Evolutionary conservation across 108 stramenopile species (phyloP).

Genomic region (Skeletonema marinoi): DNA sequence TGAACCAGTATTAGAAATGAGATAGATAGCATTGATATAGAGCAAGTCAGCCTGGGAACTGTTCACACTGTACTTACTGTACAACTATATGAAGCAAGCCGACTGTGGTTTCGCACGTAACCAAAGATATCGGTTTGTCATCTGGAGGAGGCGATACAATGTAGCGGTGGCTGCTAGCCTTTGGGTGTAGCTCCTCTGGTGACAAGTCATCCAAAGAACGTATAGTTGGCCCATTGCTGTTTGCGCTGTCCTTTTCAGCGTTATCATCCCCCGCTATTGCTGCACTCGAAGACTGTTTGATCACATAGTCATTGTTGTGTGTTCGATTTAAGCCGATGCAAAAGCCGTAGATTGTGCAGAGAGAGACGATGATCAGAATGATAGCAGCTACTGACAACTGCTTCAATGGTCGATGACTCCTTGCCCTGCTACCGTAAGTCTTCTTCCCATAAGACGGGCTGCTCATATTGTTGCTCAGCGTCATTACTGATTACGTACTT

Average conservation of each 20-base stretch:
- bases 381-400: not conserved
- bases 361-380: not conserved
- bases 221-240: slow-evolving; percentile 16
- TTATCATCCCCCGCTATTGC: not conserved
- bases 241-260: not conserved
- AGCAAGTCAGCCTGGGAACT: not conserved
- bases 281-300: not conserved
- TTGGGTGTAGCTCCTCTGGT: slow-evolving; percentile 23
- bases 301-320: not conserved
- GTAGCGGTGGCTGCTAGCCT: slow-evolving; percentile 24
- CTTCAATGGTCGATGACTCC: not conserved
- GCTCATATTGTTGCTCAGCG: not conserved
- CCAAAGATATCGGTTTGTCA: slow-evolving; percentile 19
- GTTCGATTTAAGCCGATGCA: not conserved
- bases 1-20: slow-evolving; percentile 36
- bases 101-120: slow-evolving; percentile 41
- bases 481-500: too few relatives aligned
- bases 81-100: slow-evolving; percentile 33
- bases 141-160: slow-evolving; percentile 40
- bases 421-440: not conserved
- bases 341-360: not conserved
- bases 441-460: not conserved
- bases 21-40: not conserved
- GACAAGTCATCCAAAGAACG: slow-evolving; percentile 30
- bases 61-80: not conserved